Base-by-base conservation (phyloP, 1,284 basidiomycete genomes). In the Lentinus polychrous region DNA sequence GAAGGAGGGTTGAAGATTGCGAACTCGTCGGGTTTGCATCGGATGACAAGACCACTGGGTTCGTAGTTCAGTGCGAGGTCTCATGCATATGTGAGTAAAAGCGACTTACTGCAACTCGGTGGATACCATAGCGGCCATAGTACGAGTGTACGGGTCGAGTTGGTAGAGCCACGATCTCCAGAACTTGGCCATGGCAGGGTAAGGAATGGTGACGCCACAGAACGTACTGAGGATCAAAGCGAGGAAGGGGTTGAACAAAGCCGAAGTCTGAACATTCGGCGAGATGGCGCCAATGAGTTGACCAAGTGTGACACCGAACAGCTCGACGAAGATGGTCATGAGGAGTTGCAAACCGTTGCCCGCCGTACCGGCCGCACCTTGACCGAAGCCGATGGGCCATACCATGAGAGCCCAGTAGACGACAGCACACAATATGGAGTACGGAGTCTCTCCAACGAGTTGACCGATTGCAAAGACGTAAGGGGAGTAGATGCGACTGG, bases 381-480 rank as follows among this genome's bases (percentile, higher is more conserved):
- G 69, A 1, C 83, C 82, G 60, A 86, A 90, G 47, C 81, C 83
- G 62, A 84, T 81, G 0, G 87, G 85, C 60, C 78, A 86, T 0
- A 84, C 74, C 81, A 88, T 83, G 39, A 90, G 66, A 32, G 83
- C 71, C 86, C 85, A 93, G 69, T 91, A 94, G 0, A 83, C 72
- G 47, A 83, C 63, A 1, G 78, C 83, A 54, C 88, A 92, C 2
- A 86, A 55, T 11, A 88, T 64, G 39, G 80, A 86, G 67, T 89
- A 87, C 1, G 88, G 91, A 55, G 88, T 78, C 66, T 94, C 91
- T 48, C 90, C 86, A 17, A 90, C 62, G 36, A 94, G 72, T 61
- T 93, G 91, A 8, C 83, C 83, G 42, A 90, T 76, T 11, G 91
- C 88, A 61, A 94, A 94, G 41, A 91, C 86, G 51, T 80, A 81